Conservation (phyloP, 1,284 basidiomycete species). For the Apiotrichum gracile region DNA sequence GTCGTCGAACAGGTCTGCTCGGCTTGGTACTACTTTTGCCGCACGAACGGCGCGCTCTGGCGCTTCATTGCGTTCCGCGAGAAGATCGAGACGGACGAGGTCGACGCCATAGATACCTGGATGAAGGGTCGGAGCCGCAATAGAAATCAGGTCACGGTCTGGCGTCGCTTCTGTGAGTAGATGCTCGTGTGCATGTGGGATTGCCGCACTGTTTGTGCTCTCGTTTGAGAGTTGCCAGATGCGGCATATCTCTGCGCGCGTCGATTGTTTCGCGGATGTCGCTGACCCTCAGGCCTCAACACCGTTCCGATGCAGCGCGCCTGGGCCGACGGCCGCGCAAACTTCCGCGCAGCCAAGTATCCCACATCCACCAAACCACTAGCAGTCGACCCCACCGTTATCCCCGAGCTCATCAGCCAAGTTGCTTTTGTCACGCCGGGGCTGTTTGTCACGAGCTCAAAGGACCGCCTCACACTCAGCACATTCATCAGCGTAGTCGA, state of each 20-base stretch:
- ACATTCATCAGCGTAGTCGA: neutral
- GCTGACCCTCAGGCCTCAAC: neutral
- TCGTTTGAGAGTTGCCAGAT: no score
- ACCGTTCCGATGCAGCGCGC: neutral
- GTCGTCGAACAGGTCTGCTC: constrained; percentile 13
- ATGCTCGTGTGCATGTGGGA: neutral
- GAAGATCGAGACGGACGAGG: constrained; percentile 10
- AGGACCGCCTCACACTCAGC: neutral
- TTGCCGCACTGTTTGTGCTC: neutral
- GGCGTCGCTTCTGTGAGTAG: neutral
- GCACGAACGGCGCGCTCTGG: constrained; percentile 21
- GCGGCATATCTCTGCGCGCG: no score
- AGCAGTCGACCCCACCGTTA: no score
- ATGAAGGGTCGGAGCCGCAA: no score
- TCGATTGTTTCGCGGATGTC: no score
- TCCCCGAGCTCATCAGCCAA: no score
- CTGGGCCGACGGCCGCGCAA: neutral
- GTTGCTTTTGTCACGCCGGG: neutral
- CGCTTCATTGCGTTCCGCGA: constrained; percentile 7
- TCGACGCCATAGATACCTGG: neutral
- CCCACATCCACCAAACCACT: neutral
- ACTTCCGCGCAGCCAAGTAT: neutral
- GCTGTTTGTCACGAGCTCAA: neutral
- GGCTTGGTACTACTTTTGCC: constrained; percentile 18
- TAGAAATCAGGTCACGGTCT: neutral